Evolutionary conservation across 768 basidiomycete genomes (phyloP), one percentile per base, ranked within the genome.

Genomic region (Lentinula guzmanii): DNA sequence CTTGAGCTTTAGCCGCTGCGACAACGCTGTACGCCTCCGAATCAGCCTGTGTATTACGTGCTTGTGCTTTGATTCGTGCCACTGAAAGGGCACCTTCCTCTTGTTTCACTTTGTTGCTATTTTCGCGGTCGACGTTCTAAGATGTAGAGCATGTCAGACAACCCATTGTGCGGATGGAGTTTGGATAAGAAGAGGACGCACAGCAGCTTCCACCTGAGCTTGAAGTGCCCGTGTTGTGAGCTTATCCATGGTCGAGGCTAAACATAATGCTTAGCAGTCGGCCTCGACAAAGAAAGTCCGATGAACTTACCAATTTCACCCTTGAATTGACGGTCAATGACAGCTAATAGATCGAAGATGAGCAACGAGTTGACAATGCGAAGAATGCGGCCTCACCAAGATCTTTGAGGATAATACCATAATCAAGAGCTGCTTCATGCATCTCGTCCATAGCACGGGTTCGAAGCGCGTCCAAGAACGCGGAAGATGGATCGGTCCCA

Each of bases 371-470:
- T 33, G 37, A n/a, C 10, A 52, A 21, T 35, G 10, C 15, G 28
- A 39, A 15, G 24, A 31, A 43, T 4, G 28, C n/a, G 52, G 34
- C 68, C 79, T 5, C 65, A 86, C 86, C 87, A 41, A 93, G 83
- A 64, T 93, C 91, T 72, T 91, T 91, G 53, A 93, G 71, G 39
- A 89, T 75, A 54, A 93, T 94, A 6, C 92, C 92, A 64, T 93
- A 93, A 68, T 92, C 91, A 45, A 89, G 72, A 2, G 91, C 90
- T 21, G 90, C 91, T 59, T 85, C 77, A 61, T 90, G 87, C 77
- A 94, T 82, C 61, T 93, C 91, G 69, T 93, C 92, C 88, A 93
- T 90, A 7, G 91, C 92, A 43, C 89, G 85, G 4, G 86, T 90
- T 24, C 90, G 76, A 41, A 93, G 76, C 2, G 92, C 91, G 61